phyloP scores from a whole-genome alignment of 345 rosid species.

The Viola odorata region DNA sequence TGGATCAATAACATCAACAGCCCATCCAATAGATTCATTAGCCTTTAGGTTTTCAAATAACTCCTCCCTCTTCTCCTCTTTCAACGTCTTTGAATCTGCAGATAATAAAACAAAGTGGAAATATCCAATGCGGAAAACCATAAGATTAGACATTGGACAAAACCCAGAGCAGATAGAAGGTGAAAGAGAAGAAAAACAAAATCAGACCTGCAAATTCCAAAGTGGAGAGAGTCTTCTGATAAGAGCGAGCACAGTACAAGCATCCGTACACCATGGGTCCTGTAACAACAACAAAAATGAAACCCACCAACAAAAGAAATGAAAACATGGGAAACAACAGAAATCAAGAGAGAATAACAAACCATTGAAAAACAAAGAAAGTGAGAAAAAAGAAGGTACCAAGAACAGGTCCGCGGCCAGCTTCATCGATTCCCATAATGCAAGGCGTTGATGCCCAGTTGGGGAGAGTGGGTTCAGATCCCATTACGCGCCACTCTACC shows the following conservation, averaged over 20 bases:
- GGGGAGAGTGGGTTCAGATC: constrained; percentile 34
- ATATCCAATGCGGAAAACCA: neutral
- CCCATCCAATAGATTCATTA: constrained; percentile 82
- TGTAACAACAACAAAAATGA: constrained; percentile 21
- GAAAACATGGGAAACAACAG: neutral
- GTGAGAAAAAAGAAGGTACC: constrained; percentile 25
- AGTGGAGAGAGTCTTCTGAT: constrained; percentile 68
- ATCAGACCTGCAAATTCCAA: constrained; percentile 68
- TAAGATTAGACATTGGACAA: neutral
- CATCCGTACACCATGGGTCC: constrained; percentile 99
- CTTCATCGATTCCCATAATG: constrained; percentile 94
- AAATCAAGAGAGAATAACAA: neutral
- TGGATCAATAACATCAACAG: constrained; percentile 91
- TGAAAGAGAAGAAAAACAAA: neutral
- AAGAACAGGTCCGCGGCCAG: constrained; percentile 92
- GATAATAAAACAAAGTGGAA: neutral
- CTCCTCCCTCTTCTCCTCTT: constrained; percentile 90
- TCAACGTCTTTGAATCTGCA: constrained; percentile 88
- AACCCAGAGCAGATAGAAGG: neutral
- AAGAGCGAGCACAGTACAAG: constrained; percentile 79
- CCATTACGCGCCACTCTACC: constrained; percentile 20
- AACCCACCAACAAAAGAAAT: neutral
- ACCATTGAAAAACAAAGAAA: neutral
- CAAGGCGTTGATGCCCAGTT: constrained; percentile 79
- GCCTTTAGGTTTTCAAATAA: constrained; percentile 67